Evolutionary conservation across 176 grass and related monocot genomes (phyloP).

Genomic region (Aegilops umbellulata): DNA sequence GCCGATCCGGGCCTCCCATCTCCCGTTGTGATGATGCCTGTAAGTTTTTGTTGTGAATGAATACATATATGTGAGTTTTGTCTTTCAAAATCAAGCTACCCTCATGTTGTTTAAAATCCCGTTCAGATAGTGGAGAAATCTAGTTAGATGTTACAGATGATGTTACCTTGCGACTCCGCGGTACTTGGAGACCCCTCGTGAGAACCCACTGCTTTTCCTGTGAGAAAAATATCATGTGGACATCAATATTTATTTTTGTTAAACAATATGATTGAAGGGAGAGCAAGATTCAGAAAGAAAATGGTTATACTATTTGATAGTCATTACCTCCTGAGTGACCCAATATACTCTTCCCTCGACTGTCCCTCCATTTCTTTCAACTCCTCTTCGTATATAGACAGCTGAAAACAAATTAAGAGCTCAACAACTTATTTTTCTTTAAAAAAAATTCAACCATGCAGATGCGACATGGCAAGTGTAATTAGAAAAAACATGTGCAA

Average conservation of each 20-base stretch:
- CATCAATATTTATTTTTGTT: background rate
- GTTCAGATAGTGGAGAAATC: background rate
- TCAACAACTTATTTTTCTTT: too few species aligned
- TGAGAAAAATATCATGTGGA: conserved; percentile 3
- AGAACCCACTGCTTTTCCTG: conserved; percentile 90
- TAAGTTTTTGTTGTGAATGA: background rate
- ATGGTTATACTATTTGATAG: too few species aligned
- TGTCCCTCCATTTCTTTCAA: conserved; percentile 64
- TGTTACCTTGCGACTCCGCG: conserved; percentile 67
- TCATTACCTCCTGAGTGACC: conserved; percentile 64
- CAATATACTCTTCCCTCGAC: conserved; percentile 83
- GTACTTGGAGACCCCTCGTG: conserved; percentile 79
- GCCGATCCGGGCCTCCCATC: conserved; percentile 76
- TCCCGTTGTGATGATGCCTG: conserved; percentile 73
- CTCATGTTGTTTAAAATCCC: background rate
- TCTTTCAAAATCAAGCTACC: background rate
- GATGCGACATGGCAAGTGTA: too few species aligned
- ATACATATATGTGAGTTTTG: background rate
- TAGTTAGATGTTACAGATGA: too few species aligned
- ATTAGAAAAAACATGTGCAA: background rate
- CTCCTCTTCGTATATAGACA: conserved; percentile 47
- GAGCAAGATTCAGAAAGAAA: background rate
- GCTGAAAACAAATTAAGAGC: background rate
- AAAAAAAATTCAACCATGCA: background rate
- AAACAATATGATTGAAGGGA: background rate